Evolutionary conservation across 2,329 filamentous ascomycete species (phyloP).

Genomic region (Capronia americana): DNA sequence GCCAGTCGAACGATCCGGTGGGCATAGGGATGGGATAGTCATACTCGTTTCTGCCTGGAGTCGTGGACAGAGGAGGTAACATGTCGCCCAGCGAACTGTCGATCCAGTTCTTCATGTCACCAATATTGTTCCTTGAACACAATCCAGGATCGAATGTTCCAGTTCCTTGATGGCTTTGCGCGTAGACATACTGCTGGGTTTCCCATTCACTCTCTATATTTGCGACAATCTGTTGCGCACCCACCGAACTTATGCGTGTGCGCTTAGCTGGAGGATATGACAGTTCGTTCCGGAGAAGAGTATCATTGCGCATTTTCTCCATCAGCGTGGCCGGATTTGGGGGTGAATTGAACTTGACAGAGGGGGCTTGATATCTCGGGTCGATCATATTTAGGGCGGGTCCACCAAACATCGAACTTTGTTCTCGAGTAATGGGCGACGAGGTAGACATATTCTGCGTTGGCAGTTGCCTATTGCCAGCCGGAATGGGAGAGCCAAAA

Average conservation of each 20-base stretch:
- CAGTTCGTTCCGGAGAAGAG: neutral
- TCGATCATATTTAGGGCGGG: neutral
- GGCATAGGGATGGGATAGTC: conserved; percentile 24
- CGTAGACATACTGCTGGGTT: neutral
- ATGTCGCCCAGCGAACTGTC: conserved; percentile 9
- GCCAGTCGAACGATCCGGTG: conserved; percentile 17
- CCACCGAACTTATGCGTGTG: neutral
- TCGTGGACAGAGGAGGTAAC: conserved; percentile 12
- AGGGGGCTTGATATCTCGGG: neutral
- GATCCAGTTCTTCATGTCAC: conserved; percentile 18
- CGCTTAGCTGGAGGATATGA: neutral
- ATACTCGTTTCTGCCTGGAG: conserved; percentile 17
- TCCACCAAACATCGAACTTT: neutral
- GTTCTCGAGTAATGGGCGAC: neutral
- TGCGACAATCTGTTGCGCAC: neutral
- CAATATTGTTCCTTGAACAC: neutral
- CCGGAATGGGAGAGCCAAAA: conserved; percentile 5
- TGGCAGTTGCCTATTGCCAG: neutral
- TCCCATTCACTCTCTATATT: neutral
- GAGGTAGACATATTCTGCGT: neutral
- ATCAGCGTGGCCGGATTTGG: neutral
- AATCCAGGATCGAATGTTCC: neutral
- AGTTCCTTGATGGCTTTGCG: neutral
- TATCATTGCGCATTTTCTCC: neutral
- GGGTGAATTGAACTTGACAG: neutral